Percentiles rank a stretch among this genome's conserved stretches.
These are phyloP conservation scores for Leptographium galeiforme DNA, from an alignment of 2,329 filamentous ascomycete species.

Conservation along the genomic window DNA sequence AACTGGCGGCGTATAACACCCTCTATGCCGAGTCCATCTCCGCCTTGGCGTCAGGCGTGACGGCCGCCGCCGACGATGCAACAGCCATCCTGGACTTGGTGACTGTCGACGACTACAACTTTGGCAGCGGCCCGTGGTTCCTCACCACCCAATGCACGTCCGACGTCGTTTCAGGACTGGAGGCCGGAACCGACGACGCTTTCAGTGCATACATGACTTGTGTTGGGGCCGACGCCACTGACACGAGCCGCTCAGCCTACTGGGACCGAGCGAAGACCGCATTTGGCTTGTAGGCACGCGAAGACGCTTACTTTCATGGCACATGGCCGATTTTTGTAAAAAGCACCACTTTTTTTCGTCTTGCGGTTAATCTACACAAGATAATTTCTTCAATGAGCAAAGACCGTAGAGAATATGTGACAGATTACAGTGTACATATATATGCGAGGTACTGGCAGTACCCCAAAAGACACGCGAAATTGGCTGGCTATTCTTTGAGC, in stretches of 20 bases:
- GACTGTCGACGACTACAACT: constrained; percentile 36
- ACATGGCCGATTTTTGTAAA: not conserved
- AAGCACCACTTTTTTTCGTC: not conserved
- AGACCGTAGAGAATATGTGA: too few relatives aligned
- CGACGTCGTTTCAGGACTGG: constrained; percentile 20
- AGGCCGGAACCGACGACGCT: constrained; percentile 24
- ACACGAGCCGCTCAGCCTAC: constrained; percentile 22
- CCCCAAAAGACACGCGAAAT: too few relatives aligned
- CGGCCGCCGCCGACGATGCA: constrained; percentile 19
- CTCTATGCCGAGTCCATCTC: constrained; percentile 32
- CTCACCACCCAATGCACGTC: constrained; percentile 27
- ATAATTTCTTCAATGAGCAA: too few relatives aligned
- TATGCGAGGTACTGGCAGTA: too few relatives aligned
- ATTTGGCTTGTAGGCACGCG: constrained; percentile 22
- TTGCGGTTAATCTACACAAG: too few relatives aligned
- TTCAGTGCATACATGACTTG: constrained; percentile 35
- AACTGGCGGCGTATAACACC: constrained; percentile 26
- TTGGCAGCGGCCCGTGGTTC: constrained; percentile 40
- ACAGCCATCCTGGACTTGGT: constrained; percentile 31
- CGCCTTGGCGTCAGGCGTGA: constrained; percentile 18
- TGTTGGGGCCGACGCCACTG: constrained; percentile 22
- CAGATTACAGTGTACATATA: too few relatives aligned
- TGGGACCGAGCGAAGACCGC: constrained; percentile 33
- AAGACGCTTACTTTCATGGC: not conserved
- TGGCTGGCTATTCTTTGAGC: not conserved